Evolutionary conservation across 495 filamentous ascomycete genomes (phyloP).

Genomic region (Aspergillus nanangensis): DNA sequence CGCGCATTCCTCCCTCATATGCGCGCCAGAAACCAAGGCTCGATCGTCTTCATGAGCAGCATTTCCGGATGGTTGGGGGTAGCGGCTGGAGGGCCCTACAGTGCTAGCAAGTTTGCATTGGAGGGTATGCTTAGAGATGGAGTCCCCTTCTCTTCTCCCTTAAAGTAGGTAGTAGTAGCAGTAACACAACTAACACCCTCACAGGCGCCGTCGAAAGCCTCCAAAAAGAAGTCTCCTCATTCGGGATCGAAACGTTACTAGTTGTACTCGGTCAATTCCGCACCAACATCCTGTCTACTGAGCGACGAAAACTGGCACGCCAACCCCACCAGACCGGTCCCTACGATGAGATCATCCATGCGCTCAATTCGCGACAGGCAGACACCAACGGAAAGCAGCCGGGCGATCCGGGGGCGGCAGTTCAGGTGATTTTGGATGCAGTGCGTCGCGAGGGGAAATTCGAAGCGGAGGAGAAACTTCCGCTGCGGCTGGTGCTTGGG

Average conservation of each 20-base stretch:
- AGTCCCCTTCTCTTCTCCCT: background rate
- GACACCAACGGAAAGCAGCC: slow-evolving; percentile 24
- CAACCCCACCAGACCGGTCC: background rate
- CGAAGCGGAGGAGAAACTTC: slow-evolving; percentile 23
- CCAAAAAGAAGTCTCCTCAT: slow-evolving; percentile 37
- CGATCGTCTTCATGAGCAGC: slow-evolving; percentile 41
- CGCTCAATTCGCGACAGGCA: background rate
- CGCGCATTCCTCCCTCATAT: slow-evolving; percentile 45
- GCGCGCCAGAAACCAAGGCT: slow-evolving; percentile 30
- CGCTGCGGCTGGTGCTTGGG: slow-evolving; percentile 27
- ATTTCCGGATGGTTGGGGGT: slow-evolving; percentile 36
- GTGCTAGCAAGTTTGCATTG: slow-evolving; percentile 47
- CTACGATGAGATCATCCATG: background rate
- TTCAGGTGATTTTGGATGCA: slow-evolving; percentile 32
- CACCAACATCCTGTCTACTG: slow-evolving; percentile 29
- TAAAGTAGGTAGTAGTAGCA: background rate
- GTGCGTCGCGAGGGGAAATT: slow-evolving; percentile 30
- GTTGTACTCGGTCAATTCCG: slow-evolving; percentile 40
- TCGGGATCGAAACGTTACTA: slow-evolving; percentile 15
- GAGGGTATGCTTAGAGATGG: slow-evolving; percentile 24
- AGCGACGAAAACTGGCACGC: background rate
- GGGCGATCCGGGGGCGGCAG: slow-evolving; percentile 32
- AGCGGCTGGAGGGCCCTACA: slow-evolving; percentile 39
- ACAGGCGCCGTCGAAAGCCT: slow-evolving; percentile 39
- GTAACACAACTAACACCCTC: background rate